A percentile compares a stretch with the other conserved stretches of the same genome.
Evolutionary conservation across 495 filamentous ascomycete genomes (phyloP).

Genomic region (Neurospora tetrasperma): DNA sequence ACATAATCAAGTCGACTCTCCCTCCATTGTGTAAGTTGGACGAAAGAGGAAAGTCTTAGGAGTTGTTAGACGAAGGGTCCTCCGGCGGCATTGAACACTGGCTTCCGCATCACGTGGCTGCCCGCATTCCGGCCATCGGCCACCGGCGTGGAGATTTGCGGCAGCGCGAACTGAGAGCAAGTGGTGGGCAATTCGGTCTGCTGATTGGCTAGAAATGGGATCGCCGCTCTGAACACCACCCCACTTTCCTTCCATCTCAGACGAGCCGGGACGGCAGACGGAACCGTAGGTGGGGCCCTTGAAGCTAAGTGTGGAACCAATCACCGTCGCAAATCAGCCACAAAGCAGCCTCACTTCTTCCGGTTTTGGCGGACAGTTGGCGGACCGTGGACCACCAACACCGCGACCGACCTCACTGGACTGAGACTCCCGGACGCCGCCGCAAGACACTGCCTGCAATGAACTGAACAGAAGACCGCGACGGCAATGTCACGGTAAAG

Average conservation of each 20-base stretch:
- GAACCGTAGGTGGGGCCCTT: not conserved
- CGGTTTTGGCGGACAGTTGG: not conserved
- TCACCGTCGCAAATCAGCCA: not conserved
- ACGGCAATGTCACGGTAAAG: not conserved
- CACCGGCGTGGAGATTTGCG: not conserved
- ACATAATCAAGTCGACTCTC: not conserved
- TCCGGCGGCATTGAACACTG: not conserved
- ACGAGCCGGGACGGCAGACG: not conserved
- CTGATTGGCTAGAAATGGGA: not conserved
- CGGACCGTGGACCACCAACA: not conserved
- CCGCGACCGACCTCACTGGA: not conserved
- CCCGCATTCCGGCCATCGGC: not conserved
- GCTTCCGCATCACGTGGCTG: not conserved
- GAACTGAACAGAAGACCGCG: not conserved
- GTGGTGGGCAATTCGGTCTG: not conserved
- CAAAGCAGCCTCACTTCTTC: not conserved
- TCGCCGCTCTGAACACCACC: not conserved
- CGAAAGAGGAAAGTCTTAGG: not conserved
- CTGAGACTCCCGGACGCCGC: not conserved
- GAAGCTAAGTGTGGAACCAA: not conserved
- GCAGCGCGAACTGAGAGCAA: not conserved
- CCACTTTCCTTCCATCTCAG: not conserved
- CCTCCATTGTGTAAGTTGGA: not conserved
- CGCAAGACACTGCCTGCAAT: not conserved
- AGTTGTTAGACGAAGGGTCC: not conserved